Evolutionary conservation across 352 stramenopile species (phyloP).

Genomic region (Globisporangium mamillatum): DNA sequence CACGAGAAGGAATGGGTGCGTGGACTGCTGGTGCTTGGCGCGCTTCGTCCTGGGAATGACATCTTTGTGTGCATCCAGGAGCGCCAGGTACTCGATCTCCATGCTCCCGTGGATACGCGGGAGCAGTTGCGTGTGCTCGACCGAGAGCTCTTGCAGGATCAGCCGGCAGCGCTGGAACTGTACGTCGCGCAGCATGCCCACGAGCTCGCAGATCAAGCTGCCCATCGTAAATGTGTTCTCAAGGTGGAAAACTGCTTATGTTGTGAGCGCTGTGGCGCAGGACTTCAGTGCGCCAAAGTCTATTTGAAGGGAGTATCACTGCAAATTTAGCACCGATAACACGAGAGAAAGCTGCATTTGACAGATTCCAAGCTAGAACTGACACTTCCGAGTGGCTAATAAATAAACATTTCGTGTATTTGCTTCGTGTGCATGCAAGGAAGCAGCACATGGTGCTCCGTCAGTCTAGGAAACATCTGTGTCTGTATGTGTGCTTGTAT

Average conservation of each 20-base stretch:
- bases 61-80: constrained; percentile 29
- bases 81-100: constrained; percentile 56
- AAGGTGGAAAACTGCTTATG: background rate
- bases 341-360: background rate
- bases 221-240: background rate
- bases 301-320: background rate
- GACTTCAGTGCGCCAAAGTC: background rate
- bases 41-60: constrained; percentile 31
- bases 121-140: constrained; percentile 49
- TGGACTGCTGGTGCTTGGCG: constrained; percentile 25
- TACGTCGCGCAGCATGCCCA: constrained; percentile 49
- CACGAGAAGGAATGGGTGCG: constrained; percentile 50
- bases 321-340: background rate
- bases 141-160: constrained; percentile 55
- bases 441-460: background rate
- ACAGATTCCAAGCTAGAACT: too few relatives aligned
- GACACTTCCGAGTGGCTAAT: background rate
- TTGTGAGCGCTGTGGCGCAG: too few relatives aligned
- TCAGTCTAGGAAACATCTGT: too few relatives aligned
- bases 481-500: background rate
- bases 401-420: background rate
- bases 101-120: constrained; percentile 42
- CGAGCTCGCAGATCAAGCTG: constrained; percentile 49
- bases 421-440: background rate
- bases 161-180: constrained; percentile 62